A percentile compares a stretch with the other conserved stretches of the same genome.
phyloP scores from a whole-genome alignment of 352 stramenopile species.

The Phytophthora rubi region DNA sequence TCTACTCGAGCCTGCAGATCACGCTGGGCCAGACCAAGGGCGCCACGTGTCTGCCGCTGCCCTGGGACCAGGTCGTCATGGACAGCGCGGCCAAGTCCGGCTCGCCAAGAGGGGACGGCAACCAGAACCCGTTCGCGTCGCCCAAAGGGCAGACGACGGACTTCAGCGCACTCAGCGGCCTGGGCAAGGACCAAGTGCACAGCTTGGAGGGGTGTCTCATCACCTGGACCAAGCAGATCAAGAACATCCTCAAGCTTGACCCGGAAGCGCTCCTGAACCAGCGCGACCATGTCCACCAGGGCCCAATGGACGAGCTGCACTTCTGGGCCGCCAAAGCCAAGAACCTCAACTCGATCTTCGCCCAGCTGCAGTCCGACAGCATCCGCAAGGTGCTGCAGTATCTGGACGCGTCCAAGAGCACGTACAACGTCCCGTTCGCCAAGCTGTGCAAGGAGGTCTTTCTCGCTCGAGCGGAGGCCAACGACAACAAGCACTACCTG shows the following conservation, averaged over 20 bases:
- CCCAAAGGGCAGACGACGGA: constrained; percentile 6
- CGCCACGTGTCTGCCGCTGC: constrained; percentile 83
- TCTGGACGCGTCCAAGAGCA: constrained; percentile 89
- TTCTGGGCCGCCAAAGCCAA: constrained; percentile 89
- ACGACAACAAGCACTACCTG: constrained; percentile 89
- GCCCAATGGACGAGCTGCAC: constrained; percentile 86
- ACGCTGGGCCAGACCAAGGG: constrained; percentile 86
- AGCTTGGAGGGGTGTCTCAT: constrained; percentile 91
- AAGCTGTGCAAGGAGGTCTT: constrained; percentile 94
- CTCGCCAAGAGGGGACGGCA: neutral
- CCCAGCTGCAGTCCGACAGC: constrained; percentile 88
- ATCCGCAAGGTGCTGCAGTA: constrained; percentile 90
- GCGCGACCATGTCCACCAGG: constrained; percentile 58
- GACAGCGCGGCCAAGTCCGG: constrained; percentile 43
- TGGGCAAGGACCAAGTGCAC: constrained; percentile 86
- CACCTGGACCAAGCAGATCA: constrained; percentile 96
- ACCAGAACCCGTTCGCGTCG: constrained; percentile 8
- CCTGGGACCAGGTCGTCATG: constrained; percentile 76
- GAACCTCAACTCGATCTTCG: constrained; percentile 93
- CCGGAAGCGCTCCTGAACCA: constrained; percentile 79
- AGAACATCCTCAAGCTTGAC: constrained; percentile 92
- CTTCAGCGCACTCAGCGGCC: constrained; percentile 17
- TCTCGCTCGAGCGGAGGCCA: constrained; percentile 83
- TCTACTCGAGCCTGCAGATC: constrained; percentile 90
- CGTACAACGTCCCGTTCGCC: constrained; percentile 92